Percentiles rank a stretch among this genome's conserved stretches.
These are phyloP conservation scores for Yarrowia osloensis DNA, from an alignment of 805 yeast genomes.

Conservation along the genomic window DNA sequence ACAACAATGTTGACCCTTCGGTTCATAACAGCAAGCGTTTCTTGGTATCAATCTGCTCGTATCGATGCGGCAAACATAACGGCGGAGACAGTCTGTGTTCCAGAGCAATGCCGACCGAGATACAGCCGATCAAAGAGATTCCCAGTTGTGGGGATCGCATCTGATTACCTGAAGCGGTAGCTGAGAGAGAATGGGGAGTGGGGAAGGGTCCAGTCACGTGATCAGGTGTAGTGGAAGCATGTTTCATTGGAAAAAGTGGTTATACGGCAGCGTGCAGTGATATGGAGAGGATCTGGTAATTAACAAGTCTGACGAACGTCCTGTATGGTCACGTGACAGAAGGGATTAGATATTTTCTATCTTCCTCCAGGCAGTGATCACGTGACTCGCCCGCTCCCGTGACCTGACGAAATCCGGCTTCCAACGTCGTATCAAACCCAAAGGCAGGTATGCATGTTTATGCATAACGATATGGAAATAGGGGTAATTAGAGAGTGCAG, in stretches of 20 bases:
- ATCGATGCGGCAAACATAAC: background rate
- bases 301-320: no score
- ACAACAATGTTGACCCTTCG: background rate
- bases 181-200: no score
- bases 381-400: background rate
- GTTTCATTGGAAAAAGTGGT: no score
- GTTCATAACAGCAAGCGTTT: background rate
- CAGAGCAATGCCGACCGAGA: background rate
- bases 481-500: background rate
- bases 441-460: background rate
- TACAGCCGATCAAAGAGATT: background rate
- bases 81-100: background rate
- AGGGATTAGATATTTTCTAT: background rate
- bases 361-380: background rate
- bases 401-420: background rate
- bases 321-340: background rate
- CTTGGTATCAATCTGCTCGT: background rate
- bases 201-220: no score
- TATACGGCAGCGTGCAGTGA: no score
- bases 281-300: no score
- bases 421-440: background rate
- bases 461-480: background rate
- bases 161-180: no score
- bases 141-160: background rate
- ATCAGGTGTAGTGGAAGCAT: no score